These are phyloP conservation scores for Niebla homalea DNA, from an alignment of 495 filamentous ascomycete species.

Conservation along the genomic window DNA sequence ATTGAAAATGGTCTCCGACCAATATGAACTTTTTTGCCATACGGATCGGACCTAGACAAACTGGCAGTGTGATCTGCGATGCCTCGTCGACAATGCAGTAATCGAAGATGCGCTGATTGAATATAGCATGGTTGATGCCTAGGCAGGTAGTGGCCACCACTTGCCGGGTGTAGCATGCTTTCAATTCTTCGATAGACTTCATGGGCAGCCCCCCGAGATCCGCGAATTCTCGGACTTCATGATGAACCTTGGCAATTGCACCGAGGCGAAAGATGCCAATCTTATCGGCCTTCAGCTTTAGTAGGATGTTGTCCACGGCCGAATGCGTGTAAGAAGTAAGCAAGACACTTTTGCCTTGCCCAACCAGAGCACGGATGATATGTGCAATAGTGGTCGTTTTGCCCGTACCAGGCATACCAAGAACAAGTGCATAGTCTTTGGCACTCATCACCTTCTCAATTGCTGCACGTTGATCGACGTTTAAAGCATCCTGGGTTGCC, in stretches of 20 bases:
- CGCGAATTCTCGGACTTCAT: slow-evolving; percentile 72
- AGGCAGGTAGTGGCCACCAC: slow-evolving; percentile 93
- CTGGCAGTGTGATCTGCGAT: slow-evolving; percentile 90
- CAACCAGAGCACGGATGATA: slow-evolving; percentile 82
- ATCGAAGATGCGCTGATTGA: slow-evolving; percentile 81
- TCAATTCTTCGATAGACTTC: slow-evolving; percentile 67
- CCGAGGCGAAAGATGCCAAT: slow-evolving; percentile 78
- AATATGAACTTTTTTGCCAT: slow-evolving; percentile 90
- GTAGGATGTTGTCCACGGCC: slow-evolving; percentile 90
- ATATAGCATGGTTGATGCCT: slow-evolving; percentile 76
- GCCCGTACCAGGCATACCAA: slow-evolving; percentile 95
- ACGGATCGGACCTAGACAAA: slow-evolving; percentile 84
- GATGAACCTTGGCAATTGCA: slow-evolving; percentile 67
- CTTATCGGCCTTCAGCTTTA: slow-evolving; percentile 71
- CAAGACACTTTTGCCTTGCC: slow-evolving; percentile 82
- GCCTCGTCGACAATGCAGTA: slow-evolving; percentile 98
- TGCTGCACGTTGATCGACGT: slow-evolving; percentile 73
- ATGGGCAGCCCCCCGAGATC: slow-evolving; percentile 58
- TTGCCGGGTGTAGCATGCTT: slow-evolving; percentile 64
- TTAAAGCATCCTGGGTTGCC: slow-evolving; percentile 45
- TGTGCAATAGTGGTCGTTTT: slow-evolving; percentile 97
- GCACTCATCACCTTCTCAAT: slow-evolving; percentile 93
- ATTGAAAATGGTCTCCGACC: slow-evolving; percentile 90
- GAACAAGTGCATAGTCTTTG: slow-evolving; percentile 81
- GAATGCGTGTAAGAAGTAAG: slow-evolving; percentile 94